Conservation (phyloP, 2,329 filamentous ascomycete species). For the Phoma sp. region DNA sequence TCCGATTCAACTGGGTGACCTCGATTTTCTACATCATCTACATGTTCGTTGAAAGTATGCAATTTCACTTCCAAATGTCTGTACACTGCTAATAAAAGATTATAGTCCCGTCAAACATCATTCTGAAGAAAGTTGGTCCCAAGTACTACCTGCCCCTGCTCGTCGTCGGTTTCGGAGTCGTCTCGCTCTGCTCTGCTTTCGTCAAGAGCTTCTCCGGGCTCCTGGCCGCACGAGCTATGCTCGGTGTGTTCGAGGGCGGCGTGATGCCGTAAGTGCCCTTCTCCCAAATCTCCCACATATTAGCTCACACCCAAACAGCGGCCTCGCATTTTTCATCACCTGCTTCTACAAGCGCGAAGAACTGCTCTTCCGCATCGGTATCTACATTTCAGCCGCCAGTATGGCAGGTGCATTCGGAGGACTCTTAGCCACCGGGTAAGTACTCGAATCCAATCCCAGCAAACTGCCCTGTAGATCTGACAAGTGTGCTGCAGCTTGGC, state of each 20-base stretch:
- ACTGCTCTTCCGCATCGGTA: constrained; percentile 61
- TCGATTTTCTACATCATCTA: constrained; percentile 66
- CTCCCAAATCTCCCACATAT: neutral
- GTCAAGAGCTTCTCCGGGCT: constrained; percentile 56
- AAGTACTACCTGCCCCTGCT: constrained; percentile 61
- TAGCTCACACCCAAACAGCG: constrained; percentile 34
- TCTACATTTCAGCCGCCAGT: constrained; percentile 62
- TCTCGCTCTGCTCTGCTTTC: constrained; percentile 62
- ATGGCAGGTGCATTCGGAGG: constrained; percentile 65
- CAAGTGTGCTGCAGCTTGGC: constrained; percentile 30
- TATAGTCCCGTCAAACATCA: constrained; percentile 59
- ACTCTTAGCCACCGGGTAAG: constrained; percentile 60
- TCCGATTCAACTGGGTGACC: constrained; percentile 63
- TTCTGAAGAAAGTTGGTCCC: constrained; percentile 61
- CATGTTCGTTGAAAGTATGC: constrained; percentile 54
- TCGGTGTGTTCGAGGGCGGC: constrained; percentile 64
- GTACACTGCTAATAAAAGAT: neutral
- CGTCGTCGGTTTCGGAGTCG: constrained; percentile 61
- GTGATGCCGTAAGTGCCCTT: constrained; percentile 56
- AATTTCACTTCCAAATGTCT: too few species aligned
- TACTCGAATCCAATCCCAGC: constrained; percentile 9
- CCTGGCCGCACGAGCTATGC: constrained; percentile 55
- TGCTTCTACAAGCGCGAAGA: constrained; percentile 64
- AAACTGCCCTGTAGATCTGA: constrained; percentile 1
- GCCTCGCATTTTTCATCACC: constrained; percentile 62